A percentile compares a stretch with the other conserved stretches of the same genome.
phyloP scores from a whole-genome alignment of 441 rosid species.

The Theobroma grandiflorum region DNA sequence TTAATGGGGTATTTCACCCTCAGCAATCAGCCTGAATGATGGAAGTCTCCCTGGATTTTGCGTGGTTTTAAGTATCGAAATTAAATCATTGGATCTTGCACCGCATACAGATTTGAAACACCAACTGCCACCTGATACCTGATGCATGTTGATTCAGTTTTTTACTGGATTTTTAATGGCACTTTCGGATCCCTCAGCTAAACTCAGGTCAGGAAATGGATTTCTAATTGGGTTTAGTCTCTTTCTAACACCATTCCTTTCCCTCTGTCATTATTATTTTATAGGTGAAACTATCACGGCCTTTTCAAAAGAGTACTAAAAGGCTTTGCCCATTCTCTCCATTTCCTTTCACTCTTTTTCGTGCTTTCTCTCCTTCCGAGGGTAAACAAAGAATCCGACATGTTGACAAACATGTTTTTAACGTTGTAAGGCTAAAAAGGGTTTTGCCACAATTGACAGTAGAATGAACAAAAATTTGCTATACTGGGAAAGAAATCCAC shows the following conservation, averaged over 20 bases:
- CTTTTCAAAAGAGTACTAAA: too few relatives aligned
- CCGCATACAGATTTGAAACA: background rate
- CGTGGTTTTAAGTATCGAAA: background rate
- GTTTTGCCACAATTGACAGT: background rate
- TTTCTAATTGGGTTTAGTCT: too few relatives aligned
- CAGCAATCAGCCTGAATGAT: background rate
- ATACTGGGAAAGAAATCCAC: background rate
- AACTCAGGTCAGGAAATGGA: too few relatives aligned
- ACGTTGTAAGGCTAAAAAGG: background rate
- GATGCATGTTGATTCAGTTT: background rate
- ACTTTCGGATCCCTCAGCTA: too few relatives aligned
- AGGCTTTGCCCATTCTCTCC: too few relatives aligned
- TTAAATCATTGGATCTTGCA: slow-evolving; percentile 7
- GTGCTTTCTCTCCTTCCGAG: background rate
- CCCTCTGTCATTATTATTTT: too few relatives aligned
- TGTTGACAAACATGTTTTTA: background rate
- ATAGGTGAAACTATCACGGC: too few relatives aligned
- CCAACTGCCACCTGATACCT: background rate
- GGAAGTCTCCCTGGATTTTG: background rate
- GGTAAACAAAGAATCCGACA: background rate
- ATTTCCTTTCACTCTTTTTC: too few relatives aligned
- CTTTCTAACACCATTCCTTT: too few relatives aligned
- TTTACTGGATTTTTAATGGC: too few relatives aligned
- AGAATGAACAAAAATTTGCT: background rate
- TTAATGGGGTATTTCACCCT: background rate